A percentile compares a stretch with the other conserved stretches of the same genome.
These are phyloP conservation scores for Erysimum cheiranthoides DNA, from an alignment of 345 rosid genomes.

Conservation along the genomic window DNA sequence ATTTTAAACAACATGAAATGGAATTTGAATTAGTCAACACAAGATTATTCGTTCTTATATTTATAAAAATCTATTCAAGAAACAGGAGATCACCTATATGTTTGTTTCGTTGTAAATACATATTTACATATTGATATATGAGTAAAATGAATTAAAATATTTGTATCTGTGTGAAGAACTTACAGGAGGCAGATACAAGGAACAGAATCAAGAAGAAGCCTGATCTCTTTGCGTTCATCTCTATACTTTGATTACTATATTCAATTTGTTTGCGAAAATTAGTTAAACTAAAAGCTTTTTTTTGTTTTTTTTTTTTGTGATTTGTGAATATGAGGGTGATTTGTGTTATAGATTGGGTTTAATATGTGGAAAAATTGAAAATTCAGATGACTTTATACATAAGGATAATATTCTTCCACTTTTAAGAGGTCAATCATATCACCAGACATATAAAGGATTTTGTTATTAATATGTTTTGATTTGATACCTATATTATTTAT, in stretches of 20 bases:
- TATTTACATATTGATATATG: background rate
- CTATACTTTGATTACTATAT: background rate
- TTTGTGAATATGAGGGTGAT: background rate
- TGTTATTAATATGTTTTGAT: background rate
- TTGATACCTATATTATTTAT: background rate
- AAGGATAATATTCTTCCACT: background rate
- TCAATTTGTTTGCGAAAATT: background rate
- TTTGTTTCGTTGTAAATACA: background rate
- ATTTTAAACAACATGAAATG: no score
- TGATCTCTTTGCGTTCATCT: conserved; percentile 10
- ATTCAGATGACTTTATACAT: no score
- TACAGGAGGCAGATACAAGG: conserved; percentile 2
- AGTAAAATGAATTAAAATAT: background rate
- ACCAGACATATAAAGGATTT: no score
- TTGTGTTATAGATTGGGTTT: background rate
- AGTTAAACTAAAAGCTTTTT: no score
- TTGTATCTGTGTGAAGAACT: background rate
- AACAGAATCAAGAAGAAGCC: background rate
- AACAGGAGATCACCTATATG: background rate
- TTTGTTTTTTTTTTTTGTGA: background rate
- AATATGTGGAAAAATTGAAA: no score
- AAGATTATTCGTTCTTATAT: background rate
- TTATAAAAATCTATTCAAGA: background rate
- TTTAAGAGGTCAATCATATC: background rate
- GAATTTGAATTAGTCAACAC: background rate